phyloP scores from a whole-genome alignment of 768 basidiomycete species.

The Hemileccinum rubropunctum region DNA sequence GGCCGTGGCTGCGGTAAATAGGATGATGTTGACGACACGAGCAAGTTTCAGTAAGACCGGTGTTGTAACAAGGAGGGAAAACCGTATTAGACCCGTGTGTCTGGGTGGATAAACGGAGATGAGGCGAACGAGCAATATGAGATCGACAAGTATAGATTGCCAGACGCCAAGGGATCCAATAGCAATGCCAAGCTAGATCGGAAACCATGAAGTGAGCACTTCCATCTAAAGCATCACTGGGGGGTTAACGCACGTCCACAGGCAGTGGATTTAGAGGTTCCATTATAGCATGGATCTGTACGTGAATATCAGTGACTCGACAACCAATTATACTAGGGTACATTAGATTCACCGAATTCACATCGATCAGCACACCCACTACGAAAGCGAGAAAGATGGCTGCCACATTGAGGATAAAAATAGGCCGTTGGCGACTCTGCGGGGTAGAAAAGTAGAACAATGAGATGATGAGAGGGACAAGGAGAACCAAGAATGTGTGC shows the following conservation, averaged over 20 bases:
- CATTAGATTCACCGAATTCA: conserved; percentile 4
- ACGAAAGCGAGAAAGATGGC: conserved; percentile 11
- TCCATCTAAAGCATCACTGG: not conserved
- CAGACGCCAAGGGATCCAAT: conserved; percentile 22
- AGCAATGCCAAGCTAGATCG: conserved; percentile 12
- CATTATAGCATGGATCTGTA: conserved; percentile 24
- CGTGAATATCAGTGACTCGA: not conserved
- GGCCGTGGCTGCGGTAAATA: conserved; percentile 18
- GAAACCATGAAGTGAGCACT: not conserved
- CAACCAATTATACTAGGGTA: not conserved
- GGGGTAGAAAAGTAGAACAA: conserved; percentile 20
- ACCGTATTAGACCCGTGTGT: conserved; percentile 2
- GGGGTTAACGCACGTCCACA: not conserved
- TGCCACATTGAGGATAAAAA: conserved; percentile 21
- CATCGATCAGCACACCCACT: conserved; percentile 12
- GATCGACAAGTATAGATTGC: conserved; percentile 25
- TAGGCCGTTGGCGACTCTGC: conserved; percentile 12
- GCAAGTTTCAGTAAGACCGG: conserved; percentile 24
- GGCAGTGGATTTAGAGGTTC: conserved; percentile 17
- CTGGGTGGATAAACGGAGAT: conserved; percentile 20
- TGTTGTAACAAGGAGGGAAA: conserved; percentile 8
- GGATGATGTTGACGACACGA: conserved; percentile 19
- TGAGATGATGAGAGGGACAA: conserved; percentile 16
- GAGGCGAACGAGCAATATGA: conserved; percentile 24
- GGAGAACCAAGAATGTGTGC: conserved; percentile 18